Base-by-base conservation (phyloP, 176 grass and related monocot species). In the Juncus inflexus region DNA sequence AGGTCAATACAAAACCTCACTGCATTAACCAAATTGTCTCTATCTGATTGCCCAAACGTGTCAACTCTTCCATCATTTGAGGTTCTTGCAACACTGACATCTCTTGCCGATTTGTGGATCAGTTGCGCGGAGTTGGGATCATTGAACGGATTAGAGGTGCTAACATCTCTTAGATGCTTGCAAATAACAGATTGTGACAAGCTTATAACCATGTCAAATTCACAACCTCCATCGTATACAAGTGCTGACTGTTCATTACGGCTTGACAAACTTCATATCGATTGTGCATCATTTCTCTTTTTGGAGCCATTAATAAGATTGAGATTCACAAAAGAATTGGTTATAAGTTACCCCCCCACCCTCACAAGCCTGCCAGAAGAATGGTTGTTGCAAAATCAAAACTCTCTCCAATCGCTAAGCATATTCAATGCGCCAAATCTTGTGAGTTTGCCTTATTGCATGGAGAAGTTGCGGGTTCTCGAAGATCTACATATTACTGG, bases 301-400 rank as follows among this genome's bases (percentile, higher is more conserved):
- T 9, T 81, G 28, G 55, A 78, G 3, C 83, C 78, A 5, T 37
- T 86, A 15, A 75, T 19, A 61, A 67, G 63, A 65, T 67, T 86
- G 0, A 10, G 63, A 69, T 75, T 52, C 60, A 72, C 77, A 5
- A 63, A 9, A 42, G 7, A 43, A 12, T 40, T 81, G 7, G 3
- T 3, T 3, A 62, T 86, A 54, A 0, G 0, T 3, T 14, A 37
- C 10, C 66, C 65, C 3, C 9, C 4, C 0, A 8, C 40, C 10
- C 41, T 78, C 55, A 38, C 50, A 3, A 39, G 9, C 28, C 74
- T 74, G 6, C 62, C 69, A n/a, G 78, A 86, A 37, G 53, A 52
- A 70, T 82, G 78, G 83, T 43, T 86, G 15, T 63, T 78, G 12
- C 79, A 66, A 51, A 86, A 86, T 37, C 15, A 0, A 2, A 41